A percentile compares a stretch with the other conserved stretches of the same genome.
Evolutionary conservation across 352 stramenopile genomes (phyloP).

Genomic region (Pythium rhizo-oryzae): DNA sequence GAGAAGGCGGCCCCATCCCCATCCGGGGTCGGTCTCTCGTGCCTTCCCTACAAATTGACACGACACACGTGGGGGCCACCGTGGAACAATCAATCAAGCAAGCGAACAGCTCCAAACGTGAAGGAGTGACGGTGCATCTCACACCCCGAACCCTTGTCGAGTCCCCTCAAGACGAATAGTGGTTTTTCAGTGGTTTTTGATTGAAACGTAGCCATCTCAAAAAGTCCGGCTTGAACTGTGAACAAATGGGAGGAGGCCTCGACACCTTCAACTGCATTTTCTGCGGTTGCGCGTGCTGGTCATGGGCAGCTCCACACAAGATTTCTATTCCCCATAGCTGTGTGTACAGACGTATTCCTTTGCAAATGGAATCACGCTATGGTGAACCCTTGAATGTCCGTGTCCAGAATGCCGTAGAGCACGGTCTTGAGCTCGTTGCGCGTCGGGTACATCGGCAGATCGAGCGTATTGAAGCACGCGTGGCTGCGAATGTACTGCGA

Average conservation of each 20-base stretch:
- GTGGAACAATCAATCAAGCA: constrained; percentile 1
- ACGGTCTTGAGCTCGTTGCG: constrained; percentile 23
- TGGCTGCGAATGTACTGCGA: constrained; percentile 33
- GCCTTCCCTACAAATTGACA: neutral
- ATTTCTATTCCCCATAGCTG: too few species aligned
- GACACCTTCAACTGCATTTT: too few species aligned
- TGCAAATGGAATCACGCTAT: constrained; percentile 10
- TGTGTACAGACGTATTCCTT: neutral
- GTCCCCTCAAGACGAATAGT: too few species aligned
- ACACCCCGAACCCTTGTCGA: neutral
- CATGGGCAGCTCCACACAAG: too few species aligned
- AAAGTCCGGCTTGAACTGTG: too few species aligned
- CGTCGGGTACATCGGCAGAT: constrained; percentile 29
- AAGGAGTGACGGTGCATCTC: neutral
- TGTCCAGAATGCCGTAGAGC: constrained; percentile 30
- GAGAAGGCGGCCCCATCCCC: constrained; percentile 3
- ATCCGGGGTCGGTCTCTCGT: neutral
- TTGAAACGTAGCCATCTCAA: constrained; percentile 4
- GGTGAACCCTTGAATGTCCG: constrained; percentile 32
- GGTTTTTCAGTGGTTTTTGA: constrained; percentile 12
- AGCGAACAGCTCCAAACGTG: neutral
- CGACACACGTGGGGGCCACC: neutral
- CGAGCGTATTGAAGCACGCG: constrained; percentile 33
- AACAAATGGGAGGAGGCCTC: too few species aligned
- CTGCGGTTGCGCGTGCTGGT: too few species aligned